A percentile compares a stretch with the other conserved stretches of the same genome.
phyloP scores from a whole-genome alignment of 2,329 filamentous ascomycete species.

The Aspergillus novoparasiticus region DNA sequence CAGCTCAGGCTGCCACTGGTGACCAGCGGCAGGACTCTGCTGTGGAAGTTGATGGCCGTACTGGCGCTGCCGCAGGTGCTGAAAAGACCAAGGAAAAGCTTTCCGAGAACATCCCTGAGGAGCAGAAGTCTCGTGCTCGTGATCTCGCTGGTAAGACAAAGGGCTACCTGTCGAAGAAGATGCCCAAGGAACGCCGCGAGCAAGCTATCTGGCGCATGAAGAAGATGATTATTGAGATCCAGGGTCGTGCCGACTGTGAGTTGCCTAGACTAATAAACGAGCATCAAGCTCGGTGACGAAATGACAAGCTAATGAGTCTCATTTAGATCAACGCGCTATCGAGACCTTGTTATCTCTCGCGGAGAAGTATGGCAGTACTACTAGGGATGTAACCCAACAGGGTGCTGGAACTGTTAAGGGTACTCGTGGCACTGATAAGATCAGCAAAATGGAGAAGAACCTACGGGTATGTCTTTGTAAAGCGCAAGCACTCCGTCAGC shows the following conservation, averaged over 20 bases:
- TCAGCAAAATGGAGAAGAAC: conserved; percentile 75
- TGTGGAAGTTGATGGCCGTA: conserved; percentile 55
- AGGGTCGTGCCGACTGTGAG: conserved; percentile 86
- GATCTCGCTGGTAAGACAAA: conserved; percentile 53
- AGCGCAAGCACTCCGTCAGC: conserved; percentile 38
- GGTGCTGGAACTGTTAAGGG: conserved; percentile 71
- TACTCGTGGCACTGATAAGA: conserved; percentile 63
- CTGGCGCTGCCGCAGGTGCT: conserved; percentile 41
- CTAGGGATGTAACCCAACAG: conserved; percentile 65
- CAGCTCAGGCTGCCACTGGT: conserved; percentile 54
- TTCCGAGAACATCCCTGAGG: conserved; percentile 66
- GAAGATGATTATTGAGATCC: conserved; percentile 97
- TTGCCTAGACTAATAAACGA: conserved; percentile 13
- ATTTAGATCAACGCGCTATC: conserved; percentile 77
- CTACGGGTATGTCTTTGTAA: conserved; percentile 63
- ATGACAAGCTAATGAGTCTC: conserved; percentile 12
- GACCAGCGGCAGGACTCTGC: conserved; percentile 51
- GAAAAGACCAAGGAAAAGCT: conserved; percentile 54
- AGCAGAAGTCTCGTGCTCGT: conserved; percentile 47
- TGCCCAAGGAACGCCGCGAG: conserved; percentile 89
- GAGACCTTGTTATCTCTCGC: conserved; percentile 81
- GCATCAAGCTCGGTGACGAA: neutral
- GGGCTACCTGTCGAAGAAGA: conserved; percentile 80
- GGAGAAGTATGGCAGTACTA: conserved; percentile 80
- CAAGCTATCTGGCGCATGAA: conserved; percentile 90